Percentiles rank a stretch among this genome's conserved stretches.
Evolutionary conservation across 805 yeast species (phyloP).

Genomic region (Sugiyamaella marilandica): DNA sequence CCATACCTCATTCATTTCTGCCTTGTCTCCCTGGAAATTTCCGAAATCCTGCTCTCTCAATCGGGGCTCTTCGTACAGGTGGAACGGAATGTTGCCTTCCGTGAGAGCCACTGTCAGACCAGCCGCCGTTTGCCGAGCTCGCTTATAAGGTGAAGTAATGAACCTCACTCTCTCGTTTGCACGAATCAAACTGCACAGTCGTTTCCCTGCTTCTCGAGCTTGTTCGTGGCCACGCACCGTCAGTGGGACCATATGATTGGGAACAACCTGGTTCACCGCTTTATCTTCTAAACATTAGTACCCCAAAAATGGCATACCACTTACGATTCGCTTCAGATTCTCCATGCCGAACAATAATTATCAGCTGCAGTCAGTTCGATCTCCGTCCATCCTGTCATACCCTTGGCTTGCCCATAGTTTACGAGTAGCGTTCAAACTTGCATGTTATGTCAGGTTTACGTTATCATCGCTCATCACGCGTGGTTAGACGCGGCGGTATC

Average conservation of each 20-base stretch:
- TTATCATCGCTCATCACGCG: too few species aligned
- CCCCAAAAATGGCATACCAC: not conserved
- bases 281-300: slow-evolving; percentile 49
- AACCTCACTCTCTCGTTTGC: slow-evolving; percentile 61
- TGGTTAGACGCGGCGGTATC: too few species aligned
- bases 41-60: slow-evolving; percentile 96
- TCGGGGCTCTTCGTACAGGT: slow-evolving; percentile 79
- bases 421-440: not conserved
- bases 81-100: slow-evolving; percentile 41
- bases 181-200: slow-evolving; percentile 34
- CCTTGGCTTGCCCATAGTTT: slow-evolving; percentile 40
- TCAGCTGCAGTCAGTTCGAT: slow-evolving; percentile 41
- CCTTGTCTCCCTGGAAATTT: slow-evolving; percentile 69
- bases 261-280: slow-evolving; percentile 65
- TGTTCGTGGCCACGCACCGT: slow-evolving; percentile 62
- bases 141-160: slow-evolving; percentile 78
- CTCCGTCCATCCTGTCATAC: slow-evolving; percentile 26
- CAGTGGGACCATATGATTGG: slow-evolving; percentile 75
- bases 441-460: not conserved
- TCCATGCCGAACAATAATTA: slow-evolving; percentile 82
- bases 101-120: slow-evolving; percentile 55
- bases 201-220: slow-evolving; percentile 35
- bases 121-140: slow-evolving; percentile 81
- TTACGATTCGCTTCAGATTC: slow-evolving; percentile 82
- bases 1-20: slow-evolving; percentile 79